Conservation (phyloP, 2,329 filamentous ascomycete genomes). For the Mollisiaceae sp. region DNA sequence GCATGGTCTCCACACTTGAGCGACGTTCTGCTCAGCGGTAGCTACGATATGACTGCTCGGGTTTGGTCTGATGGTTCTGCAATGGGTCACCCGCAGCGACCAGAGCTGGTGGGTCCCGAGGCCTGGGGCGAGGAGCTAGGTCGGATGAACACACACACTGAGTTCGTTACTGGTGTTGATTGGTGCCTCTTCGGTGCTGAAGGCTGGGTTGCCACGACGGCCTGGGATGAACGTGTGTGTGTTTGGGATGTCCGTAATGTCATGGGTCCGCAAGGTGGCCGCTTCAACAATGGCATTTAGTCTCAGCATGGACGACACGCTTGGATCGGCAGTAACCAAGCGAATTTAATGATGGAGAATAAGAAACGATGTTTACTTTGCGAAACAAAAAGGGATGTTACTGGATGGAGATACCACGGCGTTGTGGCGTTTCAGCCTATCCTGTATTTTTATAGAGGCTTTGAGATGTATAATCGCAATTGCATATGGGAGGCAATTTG, state of each 20-base stretch:
- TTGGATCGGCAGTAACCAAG: background rate
- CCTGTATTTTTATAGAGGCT: conserved; percentile 5
- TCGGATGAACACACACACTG: conserved; percentile 87
- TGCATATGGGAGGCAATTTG: background rate
- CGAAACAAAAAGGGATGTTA: background rate
- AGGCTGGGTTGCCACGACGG: conserved; percentile 92
- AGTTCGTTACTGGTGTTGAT: conserved; percentile 95
- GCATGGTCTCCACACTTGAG: conserved; percentile 94
- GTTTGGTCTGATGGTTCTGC: conserved; percentile 82
- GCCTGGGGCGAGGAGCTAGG: conserved; percentile 51
- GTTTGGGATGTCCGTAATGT: conserved; percentile 82
- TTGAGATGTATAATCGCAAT: background rate
- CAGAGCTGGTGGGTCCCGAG: conserved; percentile 40
- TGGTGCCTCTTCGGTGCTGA: conserved; percentile 97
- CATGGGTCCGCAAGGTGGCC: background rate
- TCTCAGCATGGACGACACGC: background rate
- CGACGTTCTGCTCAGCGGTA: conserved; percentile 84
- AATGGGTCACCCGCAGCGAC: conserved; percentile 44
- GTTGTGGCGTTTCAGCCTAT: background rate
- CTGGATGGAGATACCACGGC: conserved; percentile 10
- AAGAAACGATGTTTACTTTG: background rate
- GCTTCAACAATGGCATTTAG: background rate
- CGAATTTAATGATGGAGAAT: background rate
- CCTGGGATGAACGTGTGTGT: conserved; percentile 90
- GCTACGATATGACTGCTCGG: conserved; percentile 97